Conservation (phyloP, 169 alveolate species). For the Cryptosporidium tyzzeri region DNA sequence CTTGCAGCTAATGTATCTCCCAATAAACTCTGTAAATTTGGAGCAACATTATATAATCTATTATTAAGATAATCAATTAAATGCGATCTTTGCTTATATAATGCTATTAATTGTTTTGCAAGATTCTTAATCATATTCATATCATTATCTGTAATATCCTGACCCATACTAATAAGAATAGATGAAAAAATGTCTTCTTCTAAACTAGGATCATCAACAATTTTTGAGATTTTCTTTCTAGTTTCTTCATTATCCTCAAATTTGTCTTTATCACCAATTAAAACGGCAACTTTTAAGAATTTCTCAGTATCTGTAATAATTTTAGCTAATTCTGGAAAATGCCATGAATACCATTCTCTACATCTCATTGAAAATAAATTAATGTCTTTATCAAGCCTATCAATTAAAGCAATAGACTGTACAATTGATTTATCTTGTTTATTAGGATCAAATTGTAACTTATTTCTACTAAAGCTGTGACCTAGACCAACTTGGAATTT, state of each 20-base stretch:
- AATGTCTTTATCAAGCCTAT: constrained; percentile 94
- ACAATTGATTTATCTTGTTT: constrained; percentile 98
- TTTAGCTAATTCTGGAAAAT: constrained; percentile 98
- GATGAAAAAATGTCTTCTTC: constrained; percentile 91
- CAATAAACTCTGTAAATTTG: constrained; percentile 94
- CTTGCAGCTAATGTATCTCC: constrained; percentile 97
- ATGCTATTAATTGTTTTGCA: constrained; percentile 91
- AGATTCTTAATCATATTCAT: constrained; percentile 90
- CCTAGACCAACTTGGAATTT: constrained; percentile 94
- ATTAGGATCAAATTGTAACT: constrained; percentile 94
- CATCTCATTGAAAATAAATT: constrained; percentile 96
- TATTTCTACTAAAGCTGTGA: constrained; percentile 93
- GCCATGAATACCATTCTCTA: constrained; percentile 99
- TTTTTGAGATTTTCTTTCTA: constrained; percentile 82
- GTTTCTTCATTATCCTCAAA: constrained; percentile 81
- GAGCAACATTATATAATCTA: constrained; percentile 96
- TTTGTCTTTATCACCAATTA: constrained; percentile 86
- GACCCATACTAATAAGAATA: constrained; percentile 94
- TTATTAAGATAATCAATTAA: constrained; percentile 89
- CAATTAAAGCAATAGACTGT: constrained; percentile 95
- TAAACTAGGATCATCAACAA: constrained; percentile 90
- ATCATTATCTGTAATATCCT: constrained; percentile 94
- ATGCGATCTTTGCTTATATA: constrained; percentile 89
- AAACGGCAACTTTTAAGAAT: constrained; percentile 90
- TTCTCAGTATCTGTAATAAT: constrained; percentile 95